phyloP scores from a whole-genome alignment of 2,329 filamentous ascomycete species.

The Tricladium varicosporioides region DNA sequence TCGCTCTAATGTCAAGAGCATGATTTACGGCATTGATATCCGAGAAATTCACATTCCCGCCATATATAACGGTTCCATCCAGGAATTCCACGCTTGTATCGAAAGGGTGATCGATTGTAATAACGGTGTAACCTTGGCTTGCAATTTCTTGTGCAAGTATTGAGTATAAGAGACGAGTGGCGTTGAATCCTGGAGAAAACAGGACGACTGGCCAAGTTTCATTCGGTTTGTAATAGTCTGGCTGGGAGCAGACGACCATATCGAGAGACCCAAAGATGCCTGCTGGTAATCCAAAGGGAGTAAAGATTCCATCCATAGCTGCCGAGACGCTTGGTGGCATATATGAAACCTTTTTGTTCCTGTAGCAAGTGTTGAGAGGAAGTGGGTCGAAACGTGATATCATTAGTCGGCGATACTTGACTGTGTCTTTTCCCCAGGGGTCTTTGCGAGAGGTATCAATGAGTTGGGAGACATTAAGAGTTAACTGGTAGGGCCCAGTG shows the following conservation, averaged over 20 bases:
- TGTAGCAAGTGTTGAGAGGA: conserved; percentile 7
- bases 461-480: conserved; percentile 6
- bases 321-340: conserved; percentile 1
- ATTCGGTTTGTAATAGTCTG: not conserved
- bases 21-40: conserved; percentile 11
- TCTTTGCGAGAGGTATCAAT: conserved; percentile 13
- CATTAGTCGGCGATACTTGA: conserved; percentile 5
- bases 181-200: conserved; percentile 40
- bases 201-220: conserved; percentile 29
- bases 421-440: conserved; percentile 5
- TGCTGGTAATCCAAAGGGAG: not conserved
- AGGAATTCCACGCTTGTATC: conserved; percentile 42
- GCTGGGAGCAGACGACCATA: conserved; percentile 5
- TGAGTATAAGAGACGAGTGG: conserved; percentile 39
- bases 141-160: conserved; percentile 40
- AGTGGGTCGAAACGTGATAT: conserved; percentile 15
- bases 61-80: conserved; percentile 33
- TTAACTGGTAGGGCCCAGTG: not conserved
- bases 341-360: conserved; percentile 2
- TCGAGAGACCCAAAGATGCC: conserved; percentile 1
- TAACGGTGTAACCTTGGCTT: conserved; percentile 40
- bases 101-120: conserved; percentile 45
- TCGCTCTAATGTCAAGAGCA: conserved; percentile 24
- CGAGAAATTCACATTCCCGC: conserved; percentile 15
- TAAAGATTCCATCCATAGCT: conserved; percentile 1